Evolutionary conservation across 1,139 yeast genomes (phyloP).

Genomic region (Geotrichum cucujoidarum): DNA sequence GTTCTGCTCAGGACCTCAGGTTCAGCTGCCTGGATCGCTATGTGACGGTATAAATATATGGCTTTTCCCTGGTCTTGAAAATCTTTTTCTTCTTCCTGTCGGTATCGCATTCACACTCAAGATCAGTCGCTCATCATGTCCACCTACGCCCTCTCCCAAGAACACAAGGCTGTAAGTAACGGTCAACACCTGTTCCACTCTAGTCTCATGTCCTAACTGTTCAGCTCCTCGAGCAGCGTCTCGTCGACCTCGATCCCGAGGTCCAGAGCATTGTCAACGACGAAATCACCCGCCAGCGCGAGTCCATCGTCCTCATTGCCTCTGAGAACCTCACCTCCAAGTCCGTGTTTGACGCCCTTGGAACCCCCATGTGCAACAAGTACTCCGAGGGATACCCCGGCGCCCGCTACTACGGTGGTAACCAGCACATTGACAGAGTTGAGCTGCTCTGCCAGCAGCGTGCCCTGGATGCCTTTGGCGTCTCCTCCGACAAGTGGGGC

Average conservation of each 20-base stretch:
- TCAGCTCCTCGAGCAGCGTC: slow-evolving; percentile 32
- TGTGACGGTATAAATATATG: not conserved
- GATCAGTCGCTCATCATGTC: slow-evolving; percentile 25
- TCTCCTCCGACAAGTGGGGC: slow-evolving; percentile 83
- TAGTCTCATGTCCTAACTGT: too few species aligned
- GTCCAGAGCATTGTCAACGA: slow-evolving; percentile 67
- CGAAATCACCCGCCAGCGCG: slow-evolving; percentile 80
- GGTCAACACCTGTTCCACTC: too few species aligned
- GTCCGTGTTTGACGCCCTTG: slow-evolving; percentile 89
- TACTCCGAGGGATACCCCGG: slow-evolving; percentile 99
- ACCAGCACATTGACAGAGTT: slow-evolving; percentile 86
- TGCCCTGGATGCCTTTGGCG: slow-evolving; percentile 78
- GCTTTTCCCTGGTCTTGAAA: not conserved
- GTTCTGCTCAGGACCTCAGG: too few species aligned
- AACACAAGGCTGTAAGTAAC: slow-evolving; percentile 31
- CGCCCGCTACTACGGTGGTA: slow-evolving; percentile 95
- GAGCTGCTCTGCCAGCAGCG: slow-evolving; percentile 86
- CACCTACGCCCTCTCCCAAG: slow-evolving; percentile 33
- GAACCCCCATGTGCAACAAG: slow-evolving; percentile 96
- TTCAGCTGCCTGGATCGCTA: too few species aligned
- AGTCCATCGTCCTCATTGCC: slow-evolving; percentile 86
- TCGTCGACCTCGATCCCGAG: slow-evolving; percentile 69
- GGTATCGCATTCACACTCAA: too few species aligned
- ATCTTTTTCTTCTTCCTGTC: too few species aligned
- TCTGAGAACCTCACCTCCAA: slow-evolving; percentile 93